Conservation (phyloP, 352 stramenopile species). For the Phytophthora multivora region DNA sequence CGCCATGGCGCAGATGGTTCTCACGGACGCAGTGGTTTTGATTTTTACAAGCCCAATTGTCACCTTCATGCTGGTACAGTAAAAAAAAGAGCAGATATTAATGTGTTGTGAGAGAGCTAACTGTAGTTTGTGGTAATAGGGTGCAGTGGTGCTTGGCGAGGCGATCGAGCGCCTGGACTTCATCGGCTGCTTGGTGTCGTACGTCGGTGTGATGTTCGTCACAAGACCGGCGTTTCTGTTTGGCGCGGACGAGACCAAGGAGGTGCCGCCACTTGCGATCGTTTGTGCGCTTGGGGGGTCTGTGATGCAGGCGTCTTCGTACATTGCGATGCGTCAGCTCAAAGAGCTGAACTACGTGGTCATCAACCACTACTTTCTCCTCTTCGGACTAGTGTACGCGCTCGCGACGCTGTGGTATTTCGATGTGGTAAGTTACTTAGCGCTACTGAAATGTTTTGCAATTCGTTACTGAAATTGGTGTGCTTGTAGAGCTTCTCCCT, state of each 20-base stretch:
- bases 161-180: constrained; percentile 53
- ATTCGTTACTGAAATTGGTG: not conserved
- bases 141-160: constrained; percentile 51
- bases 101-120: not conserved
- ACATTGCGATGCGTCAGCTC: constrained; percentile 63
- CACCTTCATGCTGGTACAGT: constrained; percentile 64
- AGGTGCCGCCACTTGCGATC: constrained; percentile 36
- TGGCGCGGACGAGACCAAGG: constrained; percentile 10
- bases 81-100: not conserved
- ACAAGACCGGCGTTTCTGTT: constrained; percentile 64
- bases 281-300: constrained; percentile 46
- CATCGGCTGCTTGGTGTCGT: constrained; percentile 52
- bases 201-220: constrained; percentile 67
- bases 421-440: constrained; percentile 30
- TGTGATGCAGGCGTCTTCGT: constrained; percentile 53
- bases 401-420: constrained; percentile 36
- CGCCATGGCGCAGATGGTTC: constrained; percentile 74
- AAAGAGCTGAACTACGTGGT: constrained; percentile 41
- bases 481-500: constrained; percentile 39
- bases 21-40: constrained; percentile 68
- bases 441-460: not conserved
- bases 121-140: constrained; percentile 24
- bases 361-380: constrained; percentile 47
- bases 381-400: constrained; percentile 40
- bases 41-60: constrained; percentile 70